A percentile compares a stretch with the other conserved stretches of the same genome.
phyloP scores from a whole-genome alignment of 352 stramenopile genomes.

The Globisporangium cylindrosporum region DNA sequence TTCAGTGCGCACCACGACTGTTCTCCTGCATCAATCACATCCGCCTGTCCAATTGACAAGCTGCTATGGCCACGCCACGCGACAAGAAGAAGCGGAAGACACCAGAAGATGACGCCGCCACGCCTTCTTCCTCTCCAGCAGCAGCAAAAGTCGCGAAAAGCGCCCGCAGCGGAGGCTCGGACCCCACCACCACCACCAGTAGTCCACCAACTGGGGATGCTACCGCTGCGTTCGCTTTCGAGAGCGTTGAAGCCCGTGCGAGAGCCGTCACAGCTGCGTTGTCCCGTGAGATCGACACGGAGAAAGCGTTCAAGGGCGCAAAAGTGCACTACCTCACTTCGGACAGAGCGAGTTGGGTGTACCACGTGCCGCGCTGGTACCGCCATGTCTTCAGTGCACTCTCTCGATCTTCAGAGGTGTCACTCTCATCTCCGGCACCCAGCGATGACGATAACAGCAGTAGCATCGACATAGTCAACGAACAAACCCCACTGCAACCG shows the following conservation, averaged over 20 bases:
- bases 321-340: slow-evolving; percentile 21
- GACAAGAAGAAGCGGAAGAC: background rate
- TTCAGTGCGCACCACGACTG: background rate
- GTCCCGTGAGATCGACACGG: no score
- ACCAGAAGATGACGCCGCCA: background rate
- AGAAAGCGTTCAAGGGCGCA: background rate
- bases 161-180: background rate
- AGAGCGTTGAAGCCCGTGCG: no score
- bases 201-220: no score
- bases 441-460: background rate
- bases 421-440: background rate
- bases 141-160: background rate
- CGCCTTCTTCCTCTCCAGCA: background rate
- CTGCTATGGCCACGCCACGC: background rate
- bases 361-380: slow-evolving; percentile 57
- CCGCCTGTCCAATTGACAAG: background rate
- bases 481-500: no score
- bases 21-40: no score
- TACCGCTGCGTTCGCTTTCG: no score
- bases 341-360: slow-evolving; percentile 47
- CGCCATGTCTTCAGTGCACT: slow-evolving; percentile 15
- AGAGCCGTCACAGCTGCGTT: no score
- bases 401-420: background rate
- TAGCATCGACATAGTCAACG: no score
- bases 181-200: background rate